A percentile compares a stretch with the other conserved stretches of the same genome.
These are phyloP conservation scores for Fennellomyces sp. DNA, from an alignment of 371 early-diverging fungal species.

Conservation along the genomic window DNA sequence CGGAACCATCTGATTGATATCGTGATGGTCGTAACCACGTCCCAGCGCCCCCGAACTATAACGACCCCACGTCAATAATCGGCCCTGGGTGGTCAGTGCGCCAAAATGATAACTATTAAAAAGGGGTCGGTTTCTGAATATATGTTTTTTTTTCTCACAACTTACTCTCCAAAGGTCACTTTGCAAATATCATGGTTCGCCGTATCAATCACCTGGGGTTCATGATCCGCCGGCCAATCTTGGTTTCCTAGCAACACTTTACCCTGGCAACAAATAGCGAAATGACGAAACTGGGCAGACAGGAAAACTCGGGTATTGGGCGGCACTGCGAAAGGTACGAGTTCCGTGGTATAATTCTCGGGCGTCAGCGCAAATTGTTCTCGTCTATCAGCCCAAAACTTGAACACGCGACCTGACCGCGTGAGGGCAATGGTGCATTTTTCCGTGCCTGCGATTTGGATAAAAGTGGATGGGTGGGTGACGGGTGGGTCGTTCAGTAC, in stretches of 20 bases:
- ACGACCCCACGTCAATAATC: conserved; percentile 38
- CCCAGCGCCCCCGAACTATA: conserved; percentile 39
- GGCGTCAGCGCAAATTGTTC: conserved; percentile 1
- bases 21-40: conserved; percentile 15
- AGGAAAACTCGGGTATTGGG: background rate
- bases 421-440: conserved; percentile 10
- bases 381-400: background rate
- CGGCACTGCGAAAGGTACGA: background rate
- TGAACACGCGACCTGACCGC: conserved; percentile 11
- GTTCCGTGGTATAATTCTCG: conserved; percentile 3
- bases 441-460: conserved; percentile 14
- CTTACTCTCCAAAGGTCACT: conserved; percentile 25
- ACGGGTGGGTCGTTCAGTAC: background rate
- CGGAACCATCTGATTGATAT: background rate
- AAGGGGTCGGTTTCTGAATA: background rate
- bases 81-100: conserved; percentile 35
- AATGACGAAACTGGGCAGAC: conserved; percentile 7
- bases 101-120: conserved; percentile 36
- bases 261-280: conserved; percentile 9
- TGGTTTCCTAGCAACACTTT: conserved; percentile 13
- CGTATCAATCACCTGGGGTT: conserved; percentile 1
- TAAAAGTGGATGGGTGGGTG: background rate
- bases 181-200: conserved; percentile 14
- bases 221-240: background rate
- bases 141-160: background rate